Conservation (phyloP, 2,329 filamentous ascomycete genomes). For the Colletotrichum higginsianum region DNA sequence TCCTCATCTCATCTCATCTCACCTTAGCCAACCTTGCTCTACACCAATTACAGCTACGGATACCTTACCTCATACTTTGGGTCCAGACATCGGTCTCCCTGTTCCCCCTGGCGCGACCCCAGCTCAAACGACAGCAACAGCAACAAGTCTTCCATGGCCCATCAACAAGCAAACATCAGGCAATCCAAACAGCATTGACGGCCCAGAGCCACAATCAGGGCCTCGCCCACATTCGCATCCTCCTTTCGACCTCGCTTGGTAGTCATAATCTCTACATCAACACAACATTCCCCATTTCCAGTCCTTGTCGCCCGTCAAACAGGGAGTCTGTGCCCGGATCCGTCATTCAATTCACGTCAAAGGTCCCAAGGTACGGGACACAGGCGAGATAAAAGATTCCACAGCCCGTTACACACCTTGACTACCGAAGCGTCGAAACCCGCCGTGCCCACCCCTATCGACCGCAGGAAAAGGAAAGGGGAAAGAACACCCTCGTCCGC, state of each 20-base stretch:
- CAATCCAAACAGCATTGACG: conserved; percentile 36
- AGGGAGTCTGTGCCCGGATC: conserved; percentile 33
- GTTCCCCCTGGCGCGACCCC: conserved; percentile 31
- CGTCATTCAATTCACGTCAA: conserved; percentile 32
- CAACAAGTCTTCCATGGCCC: conserved; percentile 28
- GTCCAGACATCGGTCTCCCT: conserved; percentile 40
- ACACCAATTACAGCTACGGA: conserved; percentile 9
- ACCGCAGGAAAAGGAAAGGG: conserved; percentile 17
- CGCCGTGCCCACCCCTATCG: conserved; percentile 35
- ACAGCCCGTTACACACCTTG: conserved; percentile 20
- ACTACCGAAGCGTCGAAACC: conserved; percentile 19
- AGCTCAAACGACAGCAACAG: conserved; percentile 3
- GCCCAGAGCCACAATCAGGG: conserved; percentile 30
- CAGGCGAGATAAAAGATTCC: conserved; percentile 41
- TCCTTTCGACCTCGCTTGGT: conserved; percentile 26
- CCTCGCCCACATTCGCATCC: conserved; percentile 26
- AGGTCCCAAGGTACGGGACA: conserved; percentile 7
- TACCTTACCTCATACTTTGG: conserved; percentile 40
- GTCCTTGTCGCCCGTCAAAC: conserved; percentile 38
- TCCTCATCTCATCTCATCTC: conserved; percentile 20
- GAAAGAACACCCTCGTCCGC: conserved; percentile 39
- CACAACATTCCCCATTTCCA: conserved; percentile 31
- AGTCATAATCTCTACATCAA: conserved; percentile 39
- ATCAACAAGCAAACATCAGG: conserved; percentile 33
- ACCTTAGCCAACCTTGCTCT: conserved; percentile 30